phyloP scores from a whole-genome alignment of 2,329 filamentous ascomycete species.

The Hypoxylon sp. region DNA sequence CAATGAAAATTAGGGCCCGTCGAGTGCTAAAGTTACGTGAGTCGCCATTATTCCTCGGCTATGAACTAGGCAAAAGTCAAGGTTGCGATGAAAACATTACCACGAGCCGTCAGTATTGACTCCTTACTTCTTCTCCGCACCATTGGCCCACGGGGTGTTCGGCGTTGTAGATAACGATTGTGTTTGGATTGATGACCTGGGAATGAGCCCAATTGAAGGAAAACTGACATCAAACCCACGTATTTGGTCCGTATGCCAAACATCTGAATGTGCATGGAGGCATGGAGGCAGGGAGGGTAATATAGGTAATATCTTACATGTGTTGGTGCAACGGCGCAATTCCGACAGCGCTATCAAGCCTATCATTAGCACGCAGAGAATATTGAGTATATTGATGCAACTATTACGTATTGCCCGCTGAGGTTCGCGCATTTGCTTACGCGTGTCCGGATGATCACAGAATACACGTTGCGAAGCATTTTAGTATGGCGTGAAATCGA shows the following conservation, averaged over 20 bases:
- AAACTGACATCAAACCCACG: constrained; percentile 9
- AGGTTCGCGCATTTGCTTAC: constrained; percentile 9
- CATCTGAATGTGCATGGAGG: constrained; percentile 7
- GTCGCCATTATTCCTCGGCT: constrained; percentile 19
- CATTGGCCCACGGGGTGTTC: not conserved
- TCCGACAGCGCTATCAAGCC: constrained; percentile 23
- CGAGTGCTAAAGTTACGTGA: constrained; percentile 14
- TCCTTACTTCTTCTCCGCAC: not conserved
- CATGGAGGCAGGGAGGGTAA: too few relatives aligned
- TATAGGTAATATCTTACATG: too few relatives aligned
- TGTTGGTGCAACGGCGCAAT: constrained; percentile 15
- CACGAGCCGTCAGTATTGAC: constrained; percentile 12
- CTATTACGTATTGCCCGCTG: constrained; percentile 7
- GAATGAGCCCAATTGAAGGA: not conserved
- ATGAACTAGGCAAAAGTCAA: constrained; percentile 22
- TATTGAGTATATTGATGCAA: constrained; percentile 30
- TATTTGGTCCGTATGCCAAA: constrained; percentile 5
- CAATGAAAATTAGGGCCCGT: constrained; percentile 21
- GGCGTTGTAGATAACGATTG: not conserved
- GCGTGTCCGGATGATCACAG: constrained; percentile 17
- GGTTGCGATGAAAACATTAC: constrained; percentile 10
- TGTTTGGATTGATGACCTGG: not conserved
- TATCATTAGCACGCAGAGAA: too few relatives aligned
- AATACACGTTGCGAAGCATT: too few relatives aligned
- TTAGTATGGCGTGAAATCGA: too few relatives aligned